Conservation (phyloP, 164 flowering plant species). For the Paratinospora sagittata region DNA sequence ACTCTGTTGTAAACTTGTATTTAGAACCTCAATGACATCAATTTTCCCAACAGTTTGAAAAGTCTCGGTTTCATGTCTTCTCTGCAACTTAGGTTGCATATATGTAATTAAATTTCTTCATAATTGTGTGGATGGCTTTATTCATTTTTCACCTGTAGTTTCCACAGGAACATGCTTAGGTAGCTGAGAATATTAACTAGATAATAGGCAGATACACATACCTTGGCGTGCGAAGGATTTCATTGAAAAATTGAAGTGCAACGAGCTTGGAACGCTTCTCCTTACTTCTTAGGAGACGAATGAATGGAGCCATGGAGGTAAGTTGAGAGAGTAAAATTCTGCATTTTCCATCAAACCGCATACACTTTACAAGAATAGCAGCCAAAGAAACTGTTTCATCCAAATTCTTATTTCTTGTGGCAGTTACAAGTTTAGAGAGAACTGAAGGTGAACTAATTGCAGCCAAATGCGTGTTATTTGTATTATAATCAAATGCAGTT, state of each 20-base stretch:
- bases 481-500: conserved; percentile 52
- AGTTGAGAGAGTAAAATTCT: conserved; percentile 40
- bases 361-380: conserved; percentile 53
- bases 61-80: not conserved
- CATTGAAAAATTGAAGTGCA: conserved; percentile 62
- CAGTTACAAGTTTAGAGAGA: conserved; percentile 42
- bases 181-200: not conserved
- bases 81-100: not conserved
- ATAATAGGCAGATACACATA: conserved; percentile 22
- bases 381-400: conserved; percentile 52
- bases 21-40: not conserved
- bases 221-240: conserved; percentile 65
- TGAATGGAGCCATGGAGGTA: conserved; percentile 46
- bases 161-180: not conserved
- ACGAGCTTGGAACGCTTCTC: conserved; percentile 35
- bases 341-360: conserved; percentile 63
- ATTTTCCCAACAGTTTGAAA: not conserved
- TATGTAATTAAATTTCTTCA: not conserved
- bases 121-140: not conserved
- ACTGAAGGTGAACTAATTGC: conserved; percentile 48
- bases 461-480: conserved; percentile 47
- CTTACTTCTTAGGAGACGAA: conserved; percentile 45
- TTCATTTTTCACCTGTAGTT: not conserved
- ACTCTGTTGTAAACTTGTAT: not conserved
- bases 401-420: conserved; percentile 26